Conservation (phyloP, 169 alveolate genomes). For the Ichthyophthirius multifiliis region DNA sequence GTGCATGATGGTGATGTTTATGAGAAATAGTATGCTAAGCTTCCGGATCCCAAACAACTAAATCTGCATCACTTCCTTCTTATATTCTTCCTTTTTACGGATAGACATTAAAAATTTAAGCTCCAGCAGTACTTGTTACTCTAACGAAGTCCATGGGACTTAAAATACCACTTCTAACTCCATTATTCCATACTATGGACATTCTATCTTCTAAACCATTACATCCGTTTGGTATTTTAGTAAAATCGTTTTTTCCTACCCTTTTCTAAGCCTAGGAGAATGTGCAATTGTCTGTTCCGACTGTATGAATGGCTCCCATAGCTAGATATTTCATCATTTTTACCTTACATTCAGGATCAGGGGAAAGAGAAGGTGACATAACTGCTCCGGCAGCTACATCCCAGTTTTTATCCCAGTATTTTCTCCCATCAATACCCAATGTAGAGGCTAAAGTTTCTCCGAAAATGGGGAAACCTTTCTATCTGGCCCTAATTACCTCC, state of each 20-base stretch:
- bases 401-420: conserved; percentile 38
- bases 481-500: conserved; percentile 46
- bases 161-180: conserved; percentile 54
- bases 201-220: conserved; percentile 55
- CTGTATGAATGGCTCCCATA: conserved; percentile 32
- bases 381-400: conserved; percentile 46
- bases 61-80: conserved; percentile 69
- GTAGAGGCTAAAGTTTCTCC: conserved; percentile 53
- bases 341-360: conserved; percentile 29
- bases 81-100: conserved; percentile 65
- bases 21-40: conserved; percentile 40
- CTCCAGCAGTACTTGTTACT: conserved; percentile 63
- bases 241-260: conserved; percentile 43
- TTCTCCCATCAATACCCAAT: conserved; percentile 36
- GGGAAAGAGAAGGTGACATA: conserved; percentile 48
- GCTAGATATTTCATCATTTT: conserved; percentile 22
- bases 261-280: conserved; percentile 36
- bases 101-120: conserved; percentile 60
- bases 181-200: conserved; percentile 57
- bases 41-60: conserved; percentile 56
- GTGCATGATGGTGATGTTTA: conserved; percentile 49
- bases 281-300: conserved; percentile 51
- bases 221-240: conserved; percentile 44
- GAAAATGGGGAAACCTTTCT: conserved; percentile 37
- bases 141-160: conserved; percentile 56